These are phyloP conservation scores for Globisporangium megalacanthum DNA, from an alignment of 352 stramenopile species.

Conservation along the genomic window DNA sequence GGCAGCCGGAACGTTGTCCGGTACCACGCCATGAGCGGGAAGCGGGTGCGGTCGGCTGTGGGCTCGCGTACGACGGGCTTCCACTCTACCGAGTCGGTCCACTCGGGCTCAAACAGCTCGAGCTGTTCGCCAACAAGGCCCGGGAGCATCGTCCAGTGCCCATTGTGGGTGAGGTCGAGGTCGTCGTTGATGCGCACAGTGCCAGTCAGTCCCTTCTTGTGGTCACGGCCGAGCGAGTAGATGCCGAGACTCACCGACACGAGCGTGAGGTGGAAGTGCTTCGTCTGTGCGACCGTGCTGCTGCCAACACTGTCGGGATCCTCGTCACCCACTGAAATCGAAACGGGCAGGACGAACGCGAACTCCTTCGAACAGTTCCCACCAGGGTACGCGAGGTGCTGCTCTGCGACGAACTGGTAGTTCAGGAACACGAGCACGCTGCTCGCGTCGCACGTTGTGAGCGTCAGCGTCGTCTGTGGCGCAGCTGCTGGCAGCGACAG, in stretches of 20 bases:
- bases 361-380: constrained; percentile 47
- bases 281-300: constrained; percentile 4
- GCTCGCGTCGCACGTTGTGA: constrained; percentile 53
- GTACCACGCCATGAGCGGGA: constrained; percentile 48
- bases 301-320: constrained; percentile 2
- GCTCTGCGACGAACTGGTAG: constrained; percentile 31
- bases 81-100: constrained; percentile 48
- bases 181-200: constrained; percentile 35
- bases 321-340: constrained; percentile 3
- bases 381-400: constrained; percentile 39
- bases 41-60: constrained; percentile 7
- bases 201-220: constrained; percentile 55
- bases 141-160: constrained; percentile 53
- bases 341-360: constrained; percentile 30
- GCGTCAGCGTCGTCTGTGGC: constrained; percentile 18
- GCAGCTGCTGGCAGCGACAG: constrained; percentile 1
- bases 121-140: constrained; percentile 59
- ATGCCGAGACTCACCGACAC: constrained; percentile 60
- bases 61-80: constrained; percentile 1
- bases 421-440: constrained; percentile 52
- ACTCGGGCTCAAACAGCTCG: constrained; percentile 43
- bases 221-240: constrained; percentile 41
- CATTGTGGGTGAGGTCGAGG: constrained; percentile 18
- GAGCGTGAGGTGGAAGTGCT: constrained; percentile 33
- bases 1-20: constrained; percentile 34